Conservation (phyloP, 192 early-diverging fungal genomes). For the Kickxella alabastrina region DNA sequence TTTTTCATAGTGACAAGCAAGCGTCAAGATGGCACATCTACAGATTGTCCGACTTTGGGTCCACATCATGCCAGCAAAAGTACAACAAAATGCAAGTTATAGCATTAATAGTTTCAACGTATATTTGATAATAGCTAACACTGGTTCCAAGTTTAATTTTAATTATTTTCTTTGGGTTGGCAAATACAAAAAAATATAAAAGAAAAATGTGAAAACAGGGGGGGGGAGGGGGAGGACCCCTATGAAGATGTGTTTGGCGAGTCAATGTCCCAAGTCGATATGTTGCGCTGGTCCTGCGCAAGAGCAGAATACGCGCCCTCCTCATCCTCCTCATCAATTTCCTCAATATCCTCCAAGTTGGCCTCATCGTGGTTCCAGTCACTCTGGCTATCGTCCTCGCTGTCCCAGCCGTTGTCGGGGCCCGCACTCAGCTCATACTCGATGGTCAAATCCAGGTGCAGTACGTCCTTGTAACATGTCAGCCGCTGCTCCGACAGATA, state of each 20-base stretch:
- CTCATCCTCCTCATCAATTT: not conserved
- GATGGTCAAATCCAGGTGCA: conserved; percentile 59
- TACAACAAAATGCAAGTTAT: not conserved
- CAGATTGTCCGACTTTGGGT: no score
- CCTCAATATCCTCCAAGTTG: not conserved
- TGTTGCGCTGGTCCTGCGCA: not conserved
- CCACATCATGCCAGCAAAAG: not conserved
- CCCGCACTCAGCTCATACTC: conserved; percentile 43
- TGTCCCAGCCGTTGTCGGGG: not conserved
- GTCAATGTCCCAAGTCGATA: conserved; percentile 5
- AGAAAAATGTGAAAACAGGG: not conserved
- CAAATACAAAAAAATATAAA: no score
- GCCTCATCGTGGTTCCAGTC: not conserved
- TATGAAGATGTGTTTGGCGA: no score
- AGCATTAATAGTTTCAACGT: no score
- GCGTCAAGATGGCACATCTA: no score
- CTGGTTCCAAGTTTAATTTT: no score
- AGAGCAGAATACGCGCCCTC: not conserved
- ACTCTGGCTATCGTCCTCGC: not conserved
- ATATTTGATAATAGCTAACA: no score
- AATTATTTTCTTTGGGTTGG: no score
- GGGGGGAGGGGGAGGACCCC: not conserved
- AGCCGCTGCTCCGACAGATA: conserved; percentile 61
- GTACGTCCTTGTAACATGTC: conserved; percentile 68
- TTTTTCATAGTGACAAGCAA: no score